phyloP scores from a whole-genome alignment of 345 rosid species.

The Populus tremula region DNA sequence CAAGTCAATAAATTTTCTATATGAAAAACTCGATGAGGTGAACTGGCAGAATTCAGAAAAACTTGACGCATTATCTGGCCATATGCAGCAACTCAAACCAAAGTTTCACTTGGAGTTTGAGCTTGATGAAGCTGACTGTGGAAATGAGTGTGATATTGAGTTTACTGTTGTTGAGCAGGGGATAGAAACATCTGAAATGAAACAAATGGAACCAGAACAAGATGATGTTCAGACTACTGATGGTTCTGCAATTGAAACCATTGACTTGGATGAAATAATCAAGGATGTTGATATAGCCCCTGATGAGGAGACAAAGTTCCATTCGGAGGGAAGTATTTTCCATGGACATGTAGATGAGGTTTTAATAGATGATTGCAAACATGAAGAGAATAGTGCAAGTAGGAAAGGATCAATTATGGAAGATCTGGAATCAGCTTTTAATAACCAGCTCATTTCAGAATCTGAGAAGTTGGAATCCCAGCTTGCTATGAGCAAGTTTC shows the following conservation, averaged over 20 bases:
- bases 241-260: conserved; percentile 40
- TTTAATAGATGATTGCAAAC: conserved; percentile 27
- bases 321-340: conserved; percentile 14
- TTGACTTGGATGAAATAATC: conserved; percentile 52
- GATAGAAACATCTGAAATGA: conserved; percentile 44
- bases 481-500: conserved; percentile 22
- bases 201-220: conserved; percentile 25
- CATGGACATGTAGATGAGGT: conserved; percentile 11
- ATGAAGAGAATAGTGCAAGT: conserved; percentile 22
- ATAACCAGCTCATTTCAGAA: conserved; percentile 31
- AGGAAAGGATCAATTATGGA: conserved; percentile 18
- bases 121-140: conserved; percentile 16
- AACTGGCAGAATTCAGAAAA: conserved; percentile 30
- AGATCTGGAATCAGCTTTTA: conserved; percentile 36
- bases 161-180: conserved; percentile 43
- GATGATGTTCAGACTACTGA: conserved; percentile 24
- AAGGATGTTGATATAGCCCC: conserved; percentile 36
- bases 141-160: conserved; percentile 37
- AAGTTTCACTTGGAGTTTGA: conserved; percentile 19
- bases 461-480: conserved; percentile 35
- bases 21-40: conserved; percentile 58
- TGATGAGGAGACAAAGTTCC: conserved; percentile 22
- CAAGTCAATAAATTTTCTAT: conserved; percentile 53
- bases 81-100: conserved; percentile 27
- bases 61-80: conserved; percentile 18